A percentile compares a stretch with the other conserved stretches of the same genome.
phyloP scores from a whole-genome alignment of 371 early-diverging fungal species.

The Pancytospora philotis region DNA sequence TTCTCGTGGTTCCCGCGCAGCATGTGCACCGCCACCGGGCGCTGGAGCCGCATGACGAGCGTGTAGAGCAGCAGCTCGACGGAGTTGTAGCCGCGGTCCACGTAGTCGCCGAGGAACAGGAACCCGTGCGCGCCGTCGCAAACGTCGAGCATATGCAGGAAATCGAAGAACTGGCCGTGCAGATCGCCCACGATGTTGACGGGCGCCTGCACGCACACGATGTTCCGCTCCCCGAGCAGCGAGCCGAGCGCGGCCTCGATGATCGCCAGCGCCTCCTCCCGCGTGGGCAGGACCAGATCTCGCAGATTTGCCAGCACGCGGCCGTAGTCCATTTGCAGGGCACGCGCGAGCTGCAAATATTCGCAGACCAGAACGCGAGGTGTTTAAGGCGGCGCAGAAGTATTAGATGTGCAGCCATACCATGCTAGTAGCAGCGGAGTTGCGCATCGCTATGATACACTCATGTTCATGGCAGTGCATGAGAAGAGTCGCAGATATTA shows the following conservation, averaged over 20 bases:
- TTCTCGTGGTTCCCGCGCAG: slow-evolving; percentile 59
- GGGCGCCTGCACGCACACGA: slow-evolving; percentile 41
- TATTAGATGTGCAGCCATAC: too few species aligned
- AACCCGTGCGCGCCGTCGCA: slow-evolving; percentile 64
- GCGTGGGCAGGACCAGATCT: not conserved
- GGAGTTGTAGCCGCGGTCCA: slow-evolving; percentile 47
- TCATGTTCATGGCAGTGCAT: too few species aligned
- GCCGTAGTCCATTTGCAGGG: too few species aligned
- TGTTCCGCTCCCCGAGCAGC: slow-evolving; percentile 41
- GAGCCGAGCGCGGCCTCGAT: not conserved
- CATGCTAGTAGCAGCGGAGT: too few species aligned
- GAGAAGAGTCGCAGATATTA: too few species aligned
- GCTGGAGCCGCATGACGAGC: slow-evolving; percentile 54
- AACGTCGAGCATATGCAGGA: slow-evolving; percentile 89
- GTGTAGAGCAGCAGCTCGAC: slow-evolving; percentile 53
- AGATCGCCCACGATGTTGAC: slow-evolving; percentile 76
- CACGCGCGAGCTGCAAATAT: too few species aligned
- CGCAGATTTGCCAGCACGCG: not conserved
- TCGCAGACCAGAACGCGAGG: too few species aligned
- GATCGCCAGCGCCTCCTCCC: not conserved
- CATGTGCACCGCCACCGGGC: slow-evolving; percentile 50
- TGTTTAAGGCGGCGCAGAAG: too few species aligned
- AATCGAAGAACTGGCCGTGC: slow-evolving; percentile 93
- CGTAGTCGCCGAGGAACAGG: slow-evolving; percentile 60
- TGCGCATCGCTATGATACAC: too few species aligned